Evolutionary conservation across 148 eudicot species (phyloP), one percentile per base, ranked within the genome.

Genomic region (Vaccinium vitisidaea): DNA sequence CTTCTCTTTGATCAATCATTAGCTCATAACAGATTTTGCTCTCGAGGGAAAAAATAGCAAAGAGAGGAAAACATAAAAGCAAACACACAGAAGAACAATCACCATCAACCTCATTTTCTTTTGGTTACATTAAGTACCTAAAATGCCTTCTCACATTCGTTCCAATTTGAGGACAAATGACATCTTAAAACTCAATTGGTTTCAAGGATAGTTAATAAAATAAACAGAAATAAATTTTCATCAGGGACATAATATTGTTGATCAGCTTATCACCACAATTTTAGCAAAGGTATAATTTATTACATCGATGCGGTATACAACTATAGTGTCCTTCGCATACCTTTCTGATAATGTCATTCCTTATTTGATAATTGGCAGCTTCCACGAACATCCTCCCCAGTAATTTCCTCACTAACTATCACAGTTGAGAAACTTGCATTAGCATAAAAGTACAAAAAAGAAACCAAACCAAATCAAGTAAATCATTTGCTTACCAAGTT

Each of bases 331-430:
- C 76, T 48, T 1, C 8, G 58, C 23, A 52, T 81, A 95, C 98
- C 98, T 95, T 93, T 75, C 65, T 92, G 21, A 93, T 74, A 83
- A 88, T 80, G 80, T 93, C 92, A 36, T 87, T 91, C 81, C 87
- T 89, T 80, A 95, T 89, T 90, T 91, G 95, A 90, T 87, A 91
- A 75, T 91, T 93, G 85, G 96, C 95, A 74, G 95, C 93, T 84
- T 94, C 95, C 82, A 88, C 49, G 61, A 95, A 81, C 87, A 94
- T 83, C 87, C 86, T 90, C 46, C 90, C 94, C 12, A 92, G 86
- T 55, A 93, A 85, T 84, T 88, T 88, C 82, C 90, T 91, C 82
- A 86, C 92, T 63, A 93, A 80, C 94, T 93, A 84, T 83, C 86
- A 79, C 50, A 84, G 52, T 75, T 16, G 36, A 23, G 21, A 46